Evolutionary conservation across 2,329 filamentous ascomycete species (phyloP), one percentile per base, ranked within the genome.

Genomic region (Cordyceps cicadae): DNA sequence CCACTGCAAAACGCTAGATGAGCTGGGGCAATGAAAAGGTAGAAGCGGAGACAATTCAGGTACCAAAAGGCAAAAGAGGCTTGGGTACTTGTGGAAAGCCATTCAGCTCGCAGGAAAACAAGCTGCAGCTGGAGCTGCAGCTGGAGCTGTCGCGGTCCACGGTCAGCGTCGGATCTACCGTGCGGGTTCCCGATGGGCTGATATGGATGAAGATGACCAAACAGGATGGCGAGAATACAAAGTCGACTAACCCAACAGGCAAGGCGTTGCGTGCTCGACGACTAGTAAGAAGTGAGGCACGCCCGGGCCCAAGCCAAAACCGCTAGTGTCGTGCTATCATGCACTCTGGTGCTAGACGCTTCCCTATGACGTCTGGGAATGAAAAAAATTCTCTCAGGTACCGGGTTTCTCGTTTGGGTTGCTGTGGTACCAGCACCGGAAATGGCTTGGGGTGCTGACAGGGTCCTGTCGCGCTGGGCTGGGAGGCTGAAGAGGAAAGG

Each of bases 1-100:
- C 45, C 54, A 50, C 46, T 19, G 32, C 32, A 50, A 57, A 50
- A 50, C 46, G 54, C 54, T 41, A 50, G 54, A 57, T 57, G 53
- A 45, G 39, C 24, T 32, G 24, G 29, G 51, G 53, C 26, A 57
- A 32, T 21, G 11, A 37, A n/a, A 32, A n/a, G 7, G n/a, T 9
- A 17, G 26, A 29, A 50, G 54, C 54, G 54, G 54, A 37, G 54
- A 46, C 54, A 11, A 37, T 26, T 39, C 54, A 55, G 54, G 41
- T 55, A 55, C 54, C 54, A 29, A 55, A 46, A 37, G 34, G 21
- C 4, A 14, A 15, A 43, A 17, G 50, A 53, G 37, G 51, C 51
- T 54, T 54, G 51, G 8, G 34, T 19, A 21, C 19, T 54, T 26
- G 34, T 29, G 51, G 29, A 19, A 26, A 32, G 53, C 53, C 54